A percentile compares a stretch with the other conserved stretches of the same genome.
Evolutionary conservation across 768 basidiomycete genomes (phyloP).

Genomic region (Xanthoconium stramineum): DNA sequence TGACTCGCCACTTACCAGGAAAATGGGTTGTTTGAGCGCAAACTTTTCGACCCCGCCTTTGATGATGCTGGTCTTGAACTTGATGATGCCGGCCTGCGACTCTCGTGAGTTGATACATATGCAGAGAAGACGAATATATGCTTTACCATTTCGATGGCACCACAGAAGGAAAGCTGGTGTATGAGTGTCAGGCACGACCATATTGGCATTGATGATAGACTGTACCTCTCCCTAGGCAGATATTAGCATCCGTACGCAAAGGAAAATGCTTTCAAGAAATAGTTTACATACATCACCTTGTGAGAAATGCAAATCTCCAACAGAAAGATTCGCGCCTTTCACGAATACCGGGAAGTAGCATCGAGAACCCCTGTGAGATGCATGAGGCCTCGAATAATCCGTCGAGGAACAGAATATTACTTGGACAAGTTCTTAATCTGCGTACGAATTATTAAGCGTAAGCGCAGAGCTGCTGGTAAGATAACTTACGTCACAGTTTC

Average conservation of each 20-base stretch:
- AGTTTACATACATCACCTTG: slow-evolving; percentile 58
- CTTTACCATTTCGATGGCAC: slow-evolving; percentile 70
- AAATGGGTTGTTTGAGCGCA: slow-evolving; percentile 70
- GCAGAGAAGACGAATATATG: neutral
- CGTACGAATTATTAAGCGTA: slow-evolving; percentile 1
- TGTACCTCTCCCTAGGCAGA: slow-evolving; percentile 52
- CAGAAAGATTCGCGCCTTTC: slow-evolving; percentile 70
- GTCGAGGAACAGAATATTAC: slow-evolving; percentile 23
- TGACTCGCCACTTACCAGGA: slow-evolving; percentile 44
- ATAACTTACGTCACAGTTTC: slow-evolving; percentile 63
- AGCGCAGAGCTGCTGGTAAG: neutral
- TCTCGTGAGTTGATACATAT: neutral
- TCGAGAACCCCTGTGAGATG: slow-evolving; percentile 50
- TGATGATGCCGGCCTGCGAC: slow-evolving; percentile 62
- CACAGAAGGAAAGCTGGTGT: slow-evolving; percentile 63
- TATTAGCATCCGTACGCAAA: slow-evolving; percentile 7
- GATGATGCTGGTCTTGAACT: slow-evolving; percentile 69
- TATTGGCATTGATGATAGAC: neutral
- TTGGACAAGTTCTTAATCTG: slow-evolving; percentile 77
- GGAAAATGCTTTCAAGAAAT: neutral
- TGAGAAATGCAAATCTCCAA: slow-evolving; percentile 78
- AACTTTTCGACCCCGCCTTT: slow-evolving; percentile 74
- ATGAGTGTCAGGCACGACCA: neutral
- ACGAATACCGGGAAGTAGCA: slow-evolving; percentile 79
- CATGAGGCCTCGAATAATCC: neutral